Base-by-base conservation (phyloP, 257 asterid genomes). In the Gardenia jasminoides region DNA sequence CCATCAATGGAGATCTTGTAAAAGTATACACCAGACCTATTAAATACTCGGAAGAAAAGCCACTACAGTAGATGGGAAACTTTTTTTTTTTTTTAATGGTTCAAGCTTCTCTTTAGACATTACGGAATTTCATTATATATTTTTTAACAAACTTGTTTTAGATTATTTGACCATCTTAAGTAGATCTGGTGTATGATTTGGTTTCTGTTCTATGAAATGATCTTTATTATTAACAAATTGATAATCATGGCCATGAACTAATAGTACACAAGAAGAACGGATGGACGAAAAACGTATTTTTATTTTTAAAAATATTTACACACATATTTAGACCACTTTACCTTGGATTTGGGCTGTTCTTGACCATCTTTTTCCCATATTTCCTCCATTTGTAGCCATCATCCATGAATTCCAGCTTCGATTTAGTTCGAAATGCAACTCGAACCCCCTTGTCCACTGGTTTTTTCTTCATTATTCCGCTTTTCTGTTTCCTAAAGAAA, bases 341-440 rank as follows among this genome's bases (percentile, higher is more conserved):
- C 85, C 85, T 82, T 50, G 85, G 85, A 82, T 82, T 26, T 65
- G 83, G 80, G 69, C 66, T 75, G 72, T 39, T 82, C 80, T 82
- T 82, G 64, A 82, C 83, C 85, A 78, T 82, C 83, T 82, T 82
- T 43, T 82, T 82, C 15, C 85, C 85, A 52, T 82, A 82, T 70
- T 82, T 82, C 70, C 80, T 82, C 85, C 85, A 82, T 68, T 82
- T 82, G 78, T 11, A 82, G 74, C 85, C 85, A 68, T 82, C 85
- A 70, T 83, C 86, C 86, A 83, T 62, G 36, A 79, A 74, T 7
- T 83, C 86, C 66, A 70, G 30, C 13, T 75, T 80, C 28, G 86
- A 79, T 83, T 72, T 79, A 74, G 81, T 79, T 75, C 81, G 79
- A 75, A 83, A 75, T 75, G 76, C 83, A 52, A 75, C 41, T 76